Base-by-base conservation (phyloP, 306 rosid species). In the Ziziphus jujuba region DNA sequence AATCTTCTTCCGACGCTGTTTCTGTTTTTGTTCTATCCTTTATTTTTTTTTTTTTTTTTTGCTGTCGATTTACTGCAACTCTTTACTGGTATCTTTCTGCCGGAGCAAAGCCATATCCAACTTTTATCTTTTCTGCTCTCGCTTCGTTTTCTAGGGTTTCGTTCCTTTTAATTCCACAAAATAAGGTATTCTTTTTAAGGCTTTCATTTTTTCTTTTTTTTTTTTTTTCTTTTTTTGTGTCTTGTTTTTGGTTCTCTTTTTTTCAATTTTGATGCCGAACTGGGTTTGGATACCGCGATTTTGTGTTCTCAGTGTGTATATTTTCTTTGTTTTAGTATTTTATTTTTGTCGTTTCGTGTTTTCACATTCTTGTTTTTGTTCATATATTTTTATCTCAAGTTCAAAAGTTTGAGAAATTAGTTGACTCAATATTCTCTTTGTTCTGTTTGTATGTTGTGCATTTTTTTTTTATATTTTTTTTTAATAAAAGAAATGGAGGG, bases 111-210 rank as follows among this genome's bases (percentile, higher is more conserved):
- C 28, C 28, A 8, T 52, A 25, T n/a, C 51, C 57, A 28, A 16
- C 6, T 57, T 48, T 28, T 25, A 5, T 49, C 31, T 9, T n/a
- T 49, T 22, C 28, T 60, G 20, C n/a, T 60, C 12, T 20, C n/a
- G 10, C 65, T 64, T 65, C 61, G 10, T 17, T 21, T 62, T 63
- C 67, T 83, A 74, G 86, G 86, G 80, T 78, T 83, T 77, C 49
- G 13, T 57, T 69, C 4, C 33, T 1, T 28, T 4, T 4, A 28
- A 59, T 58, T 82, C 33, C 40, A 34, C 65, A 44, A 48, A n/a
- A 71, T 23, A 51, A 28, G 75, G 76, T 36, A 13, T 9, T 66
- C 74, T 64, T 54, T 45, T 56, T 33, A 25, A 14, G 33, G 33
- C 33, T 28, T 28, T 28, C 33, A 28, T 1, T 28, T 43, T 14